phyloP scores from a whole-genome alignment of 2,329 filamentous ascomycete species.

The Clathrospora elynae region DNA sequence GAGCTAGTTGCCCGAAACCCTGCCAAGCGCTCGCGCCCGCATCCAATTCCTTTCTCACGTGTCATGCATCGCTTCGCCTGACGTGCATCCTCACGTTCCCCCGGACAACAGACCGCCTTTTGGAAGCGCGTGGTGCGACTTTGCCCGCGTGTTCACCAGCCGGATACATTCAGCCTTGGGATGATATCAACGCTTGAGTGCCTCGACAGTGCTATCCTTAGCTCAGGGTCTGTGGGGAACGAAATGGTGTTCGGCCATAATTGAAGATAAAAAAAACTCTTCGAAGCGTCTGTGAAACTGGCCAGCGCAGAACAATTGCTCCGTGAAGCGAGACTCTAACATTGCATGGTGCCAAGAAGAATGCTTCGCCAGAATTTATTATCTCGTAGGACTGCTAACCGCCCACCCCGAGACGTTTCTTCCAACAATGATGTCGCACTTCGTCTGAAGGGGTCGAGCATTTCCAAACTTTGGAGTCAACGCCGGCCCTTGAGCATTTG shows the following conservation, averaged over 20 bases:
- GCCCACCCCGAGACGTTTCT: no score
- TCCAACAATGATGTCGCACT: constrained; percentile 13
- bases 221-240: constrained; percentile 11
- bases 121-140: constrained; percentile 1
- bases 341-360: no score
- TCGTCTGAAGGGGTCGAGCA: constrained; percentile 14
- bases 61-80: constrained; percentile 7
- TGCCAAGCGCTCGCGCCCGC: constrained; percentile 6
- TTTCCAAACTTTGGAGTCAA: no score
- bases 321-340: constrained; percentile 1
- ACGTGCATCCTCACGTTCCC: constrained; percentile 2
- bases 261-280: constrained; percentile 8
- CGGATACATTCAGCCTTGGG: constrained; percentile 11
- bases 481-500: constrained; percentile 10
- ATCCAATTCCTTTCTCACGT: constrained; percentile 21
- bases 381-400: no score
- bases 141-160: constrained; percentile 16
- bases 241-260: no score
- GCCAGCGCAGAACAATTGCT: no score
- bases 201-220: constrained; percentile 14
- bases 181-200: constrained; percentile 11
- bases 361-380: no score
- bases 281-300: no score
- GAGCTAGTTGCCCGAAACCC: constrained; percentile 20
- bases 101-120: constrained; percentile 14